Evolutionary conservation across 495 filamentous ascomycete species (phyloP).

Genomic region (Evernia prunastri): DNA sequence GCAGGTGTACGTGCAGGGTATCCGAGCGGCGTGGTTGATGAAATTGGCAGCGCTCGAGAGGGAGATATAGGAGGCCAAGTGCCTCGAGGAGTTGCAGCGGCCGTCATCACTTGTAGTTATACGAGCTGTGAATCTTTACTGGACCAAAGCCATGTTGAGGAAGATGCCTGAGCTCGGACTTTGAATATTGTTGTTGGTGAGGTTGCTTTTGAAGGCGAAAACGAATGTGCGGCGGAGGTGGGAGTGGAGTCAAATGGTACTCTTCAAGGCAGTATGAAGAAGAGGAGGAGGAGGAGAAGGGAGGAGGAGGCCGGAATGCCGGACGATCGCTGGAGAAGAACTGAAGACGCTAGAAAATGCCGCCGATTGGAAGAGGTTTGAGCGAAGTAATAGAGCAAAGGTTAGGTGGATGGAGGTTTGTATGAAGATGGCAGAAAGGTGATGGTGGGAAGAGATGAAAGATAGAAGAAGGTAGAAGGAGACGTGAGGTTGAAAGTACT

Average conservation of each 20-base stretch:
- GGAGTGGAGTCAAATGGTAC: background rate
- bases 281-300: background rate
- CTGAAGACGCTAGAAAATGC: background rate
- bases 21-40: conserved; percentile 29
- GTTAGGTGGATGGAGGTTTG: no score
- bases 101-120: conserved; percentile 34
- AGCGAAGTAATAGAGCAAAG: background rate
- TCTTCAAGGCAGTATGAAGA: background rate
- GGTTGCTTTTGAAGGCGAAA: no score
- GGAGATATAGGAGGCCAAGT: conserved; percentile 38
- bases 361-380: background rate
- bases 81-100: conserved; percentile 38
- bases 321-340: background rate
- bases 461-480: no score
- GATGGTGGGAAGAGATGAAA: no score
- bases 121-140: background rate
- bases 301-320: background rate
- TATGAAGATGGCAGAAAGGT: no score
- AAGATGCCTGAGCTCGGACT: no score
- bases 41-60: conserved; percentile 20
- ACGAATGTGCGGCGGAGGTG: background rate
- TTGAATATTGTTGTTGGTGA: background rate
- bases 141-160: background rate
- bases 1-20: conserved; percentile 31
- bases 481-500: no score